phyloP scores from a whole-genome alignment of 371 early-diverging fungal species.

The Zychaea mexicana region DNA sequence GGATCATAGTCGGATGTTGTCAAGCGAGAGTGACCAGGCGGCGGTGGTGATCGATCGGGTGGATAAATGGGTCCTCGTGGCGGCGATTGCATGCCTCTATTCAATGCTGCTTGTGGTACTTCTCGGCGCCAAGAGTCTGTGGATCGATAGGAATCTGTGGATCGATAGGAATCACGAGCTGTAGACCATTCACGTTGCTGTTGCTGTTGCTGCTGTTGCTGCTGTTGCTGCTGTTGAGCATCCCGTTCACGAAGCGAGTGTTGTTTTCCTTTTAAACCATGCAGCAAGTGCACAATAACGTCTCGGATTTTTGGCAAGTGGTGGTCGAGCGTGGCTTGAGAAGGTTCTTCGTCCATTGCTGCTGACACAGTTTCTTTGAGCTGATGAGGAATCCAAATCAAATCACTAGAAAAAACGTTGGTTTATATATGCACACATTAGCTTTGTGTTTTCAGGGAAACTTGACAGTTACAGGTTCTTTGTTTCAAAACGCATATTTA shows the following conservation, averaged over 20 bases:
- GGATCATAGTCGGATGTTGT: conserved; percentile 37
- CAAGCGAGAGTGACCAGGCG: conserved; percentile 11
- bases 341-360: conserved; percentile 58
- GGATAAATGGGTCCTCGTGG: conserved; percentile 16
- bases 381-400: conserved; percentile 61
- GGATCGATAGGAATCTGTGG: conserved; percentile 16
- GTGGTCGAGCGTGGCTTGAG: conserved; percentile 53
- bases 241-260: conserved; percentile 50
- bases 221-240: background rate
- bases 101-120: conserved; percentile 41
- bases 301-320: conserved; percentile 64
- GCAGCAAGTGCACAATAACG: conserved; percentile 63
- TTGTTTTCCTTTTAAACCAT: conserved; percentile 65
- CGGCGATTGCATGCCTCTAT: conserved; percentile 26
- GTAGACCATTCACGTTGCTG: conserved; percentile 1
- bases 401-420: conserved; percentile 39
- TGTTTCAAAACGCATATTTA: conserved; percentile 20
- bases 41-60: conserved; percentile 20
- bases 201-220: background rate
- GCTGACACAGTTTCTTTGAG: conserved; percentile 54
- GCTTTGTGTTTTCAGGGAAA: background rate
- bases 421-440: background rate
- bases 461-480: background rate
- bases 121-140: conserved; percentile 40
- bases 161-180: conserved; percentile 13